These are phyloP conservation scores for Alternaria incomplexa DNA, from an alignment of 2,329 filamentous ascomycete species.

Conservation along the genomic window DNA sequence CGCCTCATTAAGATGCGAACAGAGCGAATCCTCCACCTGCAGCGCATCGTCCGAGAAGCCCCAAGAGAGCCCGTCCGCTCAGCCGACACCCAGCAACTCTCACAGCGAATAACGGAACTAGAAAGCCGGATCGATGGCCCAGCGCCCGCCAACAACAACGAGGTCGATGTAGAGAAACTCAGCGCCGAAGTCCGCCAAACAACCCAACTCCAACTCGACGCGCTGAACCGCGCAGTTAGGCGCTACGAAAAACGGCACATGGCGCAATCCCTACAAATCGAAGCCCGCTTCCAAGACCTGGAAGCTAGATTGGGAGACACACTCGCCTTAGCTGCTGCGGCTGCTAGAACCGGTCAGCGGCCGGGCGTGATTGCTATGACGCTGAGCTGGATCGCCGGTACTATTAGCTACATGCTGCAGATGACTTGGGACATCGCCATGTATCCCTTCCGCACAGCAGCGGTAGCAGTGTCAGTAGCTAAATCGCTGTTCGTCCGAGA, in stretches of 20 bases:
- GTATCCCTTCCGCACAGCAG: slow-evolving; percentile 38
- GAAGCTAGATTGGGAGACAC: slow-evolving; percentile 77
- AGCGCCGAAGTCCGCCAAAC: slow-evolving; percentile 65
- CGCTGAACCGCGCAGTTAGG: slow-evolving; percentile 84
- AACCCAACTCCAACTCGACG: slow-evolving; percentile 83
- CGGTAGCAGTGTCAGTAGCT: slow-evolving; percentile 15
- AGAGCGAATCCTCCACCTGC: slow-evolving; percentile 78
- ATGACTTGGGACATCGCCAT: slow-evolving; percentile 34
- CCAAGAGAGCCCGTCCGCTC: slow-evolving; percentile 21
- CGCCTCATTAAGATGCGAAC: slow-evolving; percentile 84
- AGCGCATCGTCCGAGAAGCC: slow-evolving; percentile 66
- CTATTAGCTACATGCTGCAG: slow-evolving; percentile 30
- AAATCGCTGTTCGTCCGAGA: slow-evolving; percentile 31
- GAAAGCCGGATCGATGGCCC: slow-evolving; percentile 63
- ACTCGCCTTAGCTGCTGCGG: slow-evolving; percentile 78
- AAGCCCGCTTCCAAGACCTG: slow-evolving; percentile 74
- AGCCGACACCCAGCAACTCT: slow-evolving; percentile 50
- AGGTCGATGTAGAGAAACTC: slow-evolving; percentile 50
- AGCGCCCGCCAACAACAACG: slow-evolving; percentile 36
- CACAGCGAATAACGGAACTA: slow-evolving; percentile 71
- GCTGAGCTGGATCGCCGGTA: slow-evolving; percentile 35
- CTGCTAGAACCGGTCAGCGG: slow-evolving; percentile 49
- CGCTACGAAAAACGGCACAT: slow-evolving; percentile 90
- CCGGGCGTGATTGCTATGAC: slow-evolving; percentile 39
- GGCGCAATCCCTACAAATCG: slow-evolving; percentile 75